Percentiles rank a stretch among this genome's conserved stretches.
phyloP scores from a whole-genome alignment of 1,139 yeast species.

The Kodamaea derodonti region DNA sequence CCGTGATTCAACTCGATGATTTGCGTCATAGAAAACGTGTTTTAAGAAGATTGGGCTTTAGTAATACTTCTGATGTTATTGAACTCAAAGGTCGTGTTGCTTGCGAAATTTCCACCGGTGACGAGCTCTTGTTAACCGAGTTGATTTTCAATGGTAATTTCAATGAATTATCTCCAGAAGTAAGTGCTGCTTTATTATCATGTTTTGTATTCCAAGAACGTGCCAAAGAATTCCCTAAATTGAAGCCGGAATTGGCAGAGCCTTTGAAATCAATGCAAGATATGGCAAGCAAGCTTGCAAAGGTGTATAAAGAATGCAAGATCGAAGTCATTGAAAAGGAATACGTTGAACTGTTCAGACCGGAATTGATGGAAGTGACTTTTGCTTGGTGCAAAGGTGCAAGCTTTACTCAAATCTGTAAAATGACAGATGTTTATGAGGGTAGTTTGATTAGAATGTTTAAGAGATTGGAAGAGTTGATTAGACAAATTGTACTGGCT shows the following conservation, averaged over 20 bases:
- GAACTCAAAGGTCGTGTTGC: slow-evolving; percentile 94
- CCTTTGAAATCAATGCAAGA: slow-evolving; percentile 85
- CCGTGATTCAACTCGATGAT: slow-evolving; percentile 91
- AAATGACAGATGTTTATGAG: slow-evolving; percentile 98
- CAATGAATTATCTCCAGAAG: slow-evolving; percentile 81
- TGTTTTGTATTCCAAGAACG: slow-evolving; percentile 97
- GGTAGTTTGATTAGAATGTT: slow-evolving; percentile 94
- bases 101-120: slow-evolving; percentile 95
- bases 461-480: slow-evolving; percentile 87
- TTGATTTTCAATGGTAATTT: slow-evolving; percentile 92
- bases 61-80: slow-evolving; percentile 78
- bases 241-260: slow-evolving; percentile 83
- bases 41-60: slow-evolving; percentile 75
- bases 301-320: slow-evolving; percentile 83
- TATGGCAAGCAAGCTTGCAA: slow-evolving; percentile 87
- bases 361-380: slow-evolving; percentile 95
- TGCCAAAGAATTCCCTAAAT: slow-evolving; percentile 81
- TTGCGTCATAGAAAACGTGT: slow-evolving; percentile 90
- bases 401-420: slow-evolving; percentile 91
- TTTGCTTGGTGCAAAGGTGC: slow-evolving; percentile 97
- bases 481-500: slow-evolving; percentile 85
- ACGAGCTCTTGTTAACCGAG: slow-evolving; percentile 84
- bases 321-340: slow-evolving; percentile 87
- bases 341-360: slow-evolving; percentile 84
- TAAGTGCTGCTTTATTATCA: slow-evolving; percentile 85